Evolutionary conservation across 176 grass and related monocot genomes (phyloP), one percentile per base, ranked within the genome.

Genomic region (Musa itinerans): DNA sequence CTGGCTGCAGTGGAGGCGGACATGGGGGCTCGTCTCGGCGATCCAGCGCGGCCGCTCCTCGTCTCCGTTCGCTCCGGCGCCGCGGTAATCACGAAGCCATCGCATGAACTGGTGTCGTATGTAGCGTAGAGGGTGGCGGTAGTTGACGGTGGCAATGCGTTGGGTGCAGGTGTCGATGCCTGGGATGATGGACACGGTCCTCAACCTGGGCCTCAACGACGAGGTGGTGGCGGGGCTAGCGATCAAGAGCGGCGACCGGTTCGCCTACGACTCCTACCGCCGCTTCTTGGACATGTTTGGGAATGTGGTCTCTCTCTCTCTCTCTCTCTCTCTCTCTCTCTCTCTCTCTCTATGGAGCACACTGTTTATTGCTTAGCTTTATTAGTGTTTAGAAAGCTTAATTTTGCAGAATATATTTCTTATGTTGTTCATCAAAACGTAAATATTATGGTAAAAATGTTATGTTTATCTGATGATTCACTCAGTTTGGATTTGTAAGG

Each of bases 251-350:
- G 96, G 96, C 9, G 85, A 99, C 62, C 84, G 96, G 11, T 99
- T 99, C 76, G 96, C 96, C 70, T 92, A 89, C 78, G 96, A 99
- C 81, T 99, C 96, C 0, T 95, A 62, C 71, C 96, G 96, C 27
- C 96, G 96, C 4, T 99, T 99, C 78, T 86, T 99, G 63, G 96
- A 99, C 76, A 99, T 99, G 96, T 99, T 99, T 68, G 91, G 96
- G 51, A 75, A 92, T 63, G 96, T 99, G 84, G 96, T 99, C 23
- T 84, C 86, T 89, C 17, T 50, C 62, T 26, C n/a, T 55, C 26
- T 17, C 68, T 15, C 43, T 24, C 23, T 10, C 26, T 27, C 1
- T 26, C n/a, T 55, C 26, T 17, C 68, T 15, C 43, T 24, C 23
- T 10, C 26, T 27, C 1, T 17, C 34, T 50, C 34, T 71, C 3